phyloP scores from a whole-genome alignment of 495 filamentous ascomycete species.

The Neurospora sublineolata region DNA sequence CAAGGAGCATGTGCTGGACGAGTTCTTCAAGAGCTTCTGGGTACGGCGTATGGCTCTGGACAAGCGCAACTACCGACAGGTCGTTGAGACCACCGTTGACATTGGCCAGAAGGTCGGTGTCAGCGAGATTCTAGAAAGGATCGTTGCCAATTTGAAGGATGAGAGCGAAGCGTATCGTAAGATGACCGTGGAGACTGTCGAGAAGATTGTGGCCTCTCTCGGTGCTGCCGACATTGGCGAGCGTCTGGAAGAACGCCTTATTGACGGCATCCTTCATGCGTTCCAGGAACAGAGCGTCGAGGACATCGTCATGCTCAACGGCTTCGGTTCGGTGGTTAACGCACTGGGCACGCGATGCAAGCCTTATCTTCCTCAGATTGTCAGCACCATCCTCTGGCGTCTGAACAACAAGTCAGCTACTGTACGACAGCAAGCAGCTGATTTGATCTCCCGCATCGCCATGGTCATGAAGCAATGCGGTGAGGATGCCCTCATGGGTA shows the following conservation, averaged over 20 bases:
- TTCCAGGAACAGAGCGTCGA: slow-evolving; percentile 99
- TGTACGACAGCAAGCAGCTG: slow-evolving; percentile 92
- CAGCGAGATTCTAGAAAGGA: slow-evolving; percentile 84
- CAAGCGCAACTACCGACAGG: slow-evolving; percentile 91
- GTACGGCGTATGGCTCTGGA: slow-evolving; percentile 93
- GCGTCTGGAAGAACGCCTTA: slow-evolving; percentile 79
- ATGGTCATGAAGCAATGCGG: slow-evolving; percentile 99
- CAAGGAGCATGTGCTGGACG: slow-evolving; percentile 85
- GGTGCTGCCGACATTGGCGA: slow-evolving; percentile 91
- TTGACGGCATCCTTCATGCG: slow-evolving; percentile 91
- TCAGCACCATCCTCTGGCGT: slow-evolving; percentile 92
- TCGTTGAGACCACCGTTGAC: slow-evolving; percentile 96
- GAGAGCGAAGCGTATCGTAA: slow-evolving; percentile 97
- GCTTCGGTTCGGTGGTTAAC: slow-evolving; percentile 97
- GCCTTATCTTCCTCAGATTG: slow-evolving; percentile 91
- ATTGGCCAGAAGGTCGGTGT: slow-evolving; percentile 94
- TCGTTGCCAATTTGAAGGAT: slow-evolving; percentile 93
- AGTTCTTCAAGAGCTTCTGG: slow-evolving; percentile 99
- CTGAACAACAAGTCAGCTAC: slow-evolving; percentile 95
- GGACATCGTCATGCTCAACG: slow-evolving; percentile 91
- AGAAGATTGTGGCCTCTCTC: slow-evolving; percentile 86
- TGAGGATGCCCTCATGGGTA: slow-evolving; percentile 90
- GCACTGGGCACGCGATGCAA: slow-evolving; percentile 89
- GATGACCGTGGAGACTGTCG: slow-evolving; percentile 96
- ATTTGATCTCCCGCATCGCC: slow-evolving; percentile 91